Evolutionary conservation across 192 early-diverging fungal genomes (phyloP), one percentile per base, ranked within the genome.

Genomic region (Backusella macrospora): DNA sequence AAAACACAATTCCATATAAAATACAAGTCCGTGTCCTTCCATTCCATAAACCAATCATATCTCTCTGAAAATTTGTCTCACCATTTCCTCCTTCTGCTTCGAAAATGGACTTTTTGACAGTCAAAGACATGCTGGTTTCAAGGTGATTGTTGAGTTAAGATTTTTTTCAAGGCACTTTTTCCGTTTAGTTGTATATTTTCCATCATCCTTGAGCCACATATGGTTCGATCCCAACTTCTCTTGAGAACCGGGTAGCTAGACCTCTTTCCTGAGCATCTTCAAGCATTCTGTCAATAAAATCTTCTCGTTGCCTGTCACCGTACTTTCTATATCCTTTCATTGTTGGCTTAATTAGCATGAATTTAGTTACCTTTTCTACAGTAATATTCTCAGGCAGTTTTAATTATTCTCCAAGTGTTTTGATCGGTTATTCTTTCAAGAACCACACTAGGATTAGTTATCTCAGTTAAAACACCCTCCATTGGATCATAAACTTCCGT

Each of bases 371-470:
- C 7, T 8, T 45, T 45, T 45, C 44, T 45, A 45, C 44, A 45
- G 44, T 7, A 42, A 42, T 63, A 5, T 38, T 65, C 34, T 65
- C 63, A n/a, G 38, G 34, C 37, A 13, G 65, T 18, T 66, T 66
- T 66, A 2, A 40, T 42, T 39, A n/a, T 40, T 18, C 37, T 18
- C 7, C 38, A 65, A 13, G 26, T 38, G 29, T 10, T 65, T 39
- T 65, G 63, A 65, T 65, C 38, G 12, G 63, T 65, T 38, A 65
- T 1, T n/a, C n/a, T 66, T 40, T 66, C 65, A 12, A 66, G 39
- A 21, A 66, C 40, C 37, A 66, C 18, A 40, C 18, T 66, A 18
- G 65, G 40, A 21, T 66, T 40, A 10, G 9, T 40, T 13, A 66
- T 16, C 40, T 66, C 14, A 66, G 65, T 66, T 21, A 66, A 14